Base-by-base conservation (phyloP, 805 yeast species). In the Metahyphopichia silvanorum region DNA sequence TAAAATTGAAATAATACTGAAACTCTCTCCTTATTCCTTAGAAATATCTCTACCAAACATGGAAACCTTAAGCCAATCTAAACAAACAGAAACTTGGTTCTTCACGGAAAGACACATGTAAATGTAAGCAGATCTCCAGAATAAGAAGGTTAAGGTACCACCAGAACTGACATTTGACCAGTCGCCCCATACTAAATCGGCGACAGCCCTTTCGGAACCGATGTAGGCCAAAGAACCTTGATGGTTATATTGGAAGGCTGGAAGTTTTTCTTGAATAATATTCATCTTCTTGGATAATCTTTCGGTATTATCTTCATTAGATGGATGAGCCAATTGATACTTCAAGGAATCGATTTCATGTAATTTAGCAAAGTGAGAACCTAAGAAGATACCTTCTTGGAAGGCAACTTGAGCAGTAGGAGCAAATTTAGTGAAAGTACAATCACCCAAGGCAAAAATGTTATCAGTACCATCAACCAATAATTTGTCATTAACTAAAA, bases 321-420 rank as follows among this genome's bases (percentile, higher is more conserved):
- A 64, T 5, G 69, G 60, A 36, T 59, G 49, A 31, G 54, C 43
- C 27, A 76, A 51, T 35, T 66, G 64, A 44, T 56, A 72, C 49
- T 78, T 67, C 40, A 77, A 53, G 26, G 75, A 68, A 33, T 82
- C 88, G 37, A 81, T 68, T 47, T 76, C 76, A 47, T 80, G 69
- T 49, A 79, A 62, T 47, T 72, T 80, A 55, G 76, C 74, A 60
- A 89, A 82, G 44, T 79, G 77, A 21, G 69, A 66, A 35, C 89
- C 93, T 46, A 89, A 74, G 64, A 76, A 89, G 36, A 72, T 69
- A 58, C 96, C 97, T 65, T 89, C 86, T 71, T 89, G 97, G 66
- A 87, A 79, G 25, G 98, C 98, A 35, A 88, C 97, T 72, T 89
- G 97, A 16, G 97, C 98, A 41, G 98, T 89, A 47, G 97, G 97